A percentile compares a stretch with the other conserved stretches of the same genome.
phyloP scores from a whole-genome alignment of 768 basidiomycete species.

The Amanita phalloides region DNA sequence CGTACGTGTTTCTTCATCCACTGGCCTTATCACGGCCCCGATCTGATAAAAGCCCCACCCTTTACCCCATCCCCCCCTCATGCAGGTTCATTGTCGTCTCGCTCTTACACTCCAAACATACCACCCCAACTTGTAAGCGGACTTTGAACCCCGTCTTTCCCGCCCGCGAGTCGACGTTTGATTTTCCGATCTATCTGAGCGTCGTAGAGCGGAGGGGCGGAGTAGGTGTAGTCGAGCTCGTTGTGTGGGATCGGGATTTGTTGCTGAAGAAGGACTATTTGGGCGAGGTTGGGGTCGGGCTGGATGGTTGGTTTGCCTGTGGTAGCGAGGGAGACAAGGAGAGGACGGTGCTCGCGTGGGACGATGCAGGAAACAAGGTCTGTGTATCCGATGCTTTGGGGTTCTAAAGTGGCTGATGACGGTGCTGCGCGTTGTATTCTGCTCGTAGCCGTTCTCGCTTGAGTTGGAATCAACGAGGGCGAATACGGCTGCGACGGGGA shows the following conservation, averaged over 20 bases:
- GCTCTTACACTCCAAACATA: constrained; percentile 36
- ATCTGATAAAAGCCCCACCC: not conserved
- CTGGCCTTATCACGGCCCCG: not conserved
- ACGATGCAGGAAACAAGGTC: constrained; percentile 60
- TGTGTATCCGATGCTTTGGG: constrained; percentile 9
- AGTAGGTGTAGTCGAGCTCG: constrained; percentile 61
- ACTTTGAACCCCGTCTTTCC: constrained; percentile 57
- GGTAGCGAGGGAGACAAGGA: constrained; percentile 10
- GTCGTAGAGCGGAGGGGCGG: constrained; percentile 42
- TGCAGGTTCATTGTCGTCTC: constrained; percentile 62
- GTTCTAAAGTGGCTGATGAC: constrained; percentile 5
- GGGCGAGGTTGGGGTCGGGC: constrained; percentile 71
- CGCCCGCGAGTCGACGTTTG: constrained; percentile 73
- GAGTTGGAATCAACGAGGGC: constrained; percentile 31
- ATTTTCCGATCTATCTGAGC: constrained; percentile 77
- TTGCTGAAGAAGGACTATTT: constrained; percentile 80
- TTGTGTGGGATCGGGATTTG: constrained; percentile 92
- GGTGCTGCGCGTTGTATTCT: not conserved
- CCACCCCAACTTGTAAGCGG: constrained; percentile 70
- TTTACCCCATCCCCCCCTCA: too few relatives aligned
- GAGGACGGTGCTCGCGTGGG: constrained; percentile 35
- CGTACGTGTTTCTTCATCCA: constrained; percentile 34
- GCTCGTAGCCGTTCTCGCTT: constrained; percentile 24
- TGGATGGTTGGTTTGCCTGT: constrained; percentile 71
- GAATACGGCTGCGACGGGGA: constrained; percentile 27